Evolutionary conservation across 1,284 basidiomycete species (phyloP).

Genomic region (Cryptococcus sp.): DNA sequence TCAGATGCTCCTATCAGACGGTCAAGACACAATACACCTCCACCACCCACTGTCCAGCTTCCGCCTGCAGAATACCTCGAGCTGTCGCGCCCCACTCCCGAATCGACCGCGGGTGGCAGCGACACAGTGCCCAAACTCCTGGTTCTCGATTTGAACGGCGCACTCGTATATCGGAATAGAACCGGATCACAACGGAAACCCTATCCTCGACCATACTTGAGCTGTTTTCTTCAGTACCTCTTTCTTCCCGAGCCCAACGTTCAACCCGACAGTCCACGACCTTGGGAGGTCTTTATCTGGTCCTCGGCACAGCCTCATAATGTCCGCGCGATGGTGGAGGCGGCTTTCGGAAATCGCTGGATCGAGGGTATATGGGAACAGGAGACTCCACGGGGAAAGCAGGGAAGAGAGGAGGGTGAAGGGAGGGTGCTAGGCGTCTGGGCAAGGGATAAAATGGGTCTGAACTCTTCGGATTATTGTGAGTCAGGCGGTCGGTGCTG

Average conservation of each 20-base stretch:
- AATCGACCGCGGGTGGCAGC: neutral
- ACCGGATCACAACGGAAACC: slow-evolving; percentile 12
- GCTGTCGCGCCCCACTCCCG: slow-evolving; percentile 6
- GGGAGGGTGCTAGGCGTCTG: slow-evolving; percentile 48
- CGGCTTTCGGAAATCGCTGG: slow-evolving; percentile 36
- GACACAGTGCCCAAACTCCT: slow-evolving; percentile 38
- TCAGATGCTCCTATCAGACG: neutral
- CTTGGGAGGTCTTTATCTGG: slow-evolving; percentile 52
- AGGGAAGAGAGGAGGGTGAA: slow-evolving; percentile 29
- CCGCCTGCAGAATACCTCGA: slow-evolving; percentile 22
- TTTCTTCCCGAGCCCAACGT: slow-evolving; percentile 30
- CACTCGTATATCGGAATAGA: slow-evolving; percentile 42
- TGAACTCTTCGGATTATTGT: slow-evolving; percentile 39
- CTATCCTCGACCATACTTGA: slow-evolving; percentile 47
- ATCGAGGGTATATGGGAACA: slow-evolving; percentile 38
- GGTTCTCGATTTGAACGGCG: slow-evolving; percentile 52
- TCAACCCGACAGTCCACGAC: slow-evolving; percentile 8
- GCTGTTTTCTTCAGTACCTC: slow-evolving; percentile 48
- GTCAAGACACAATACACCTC: neutral
- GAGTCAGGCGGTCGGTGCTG: slow-evolving; percentile 10
- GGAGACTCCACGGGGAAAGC: slow-evolving; percentile 15
- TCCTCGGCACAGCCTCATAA: slow-evolving; percentile 51
- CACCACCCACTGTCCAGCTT: slow-evolving; percentile 7
- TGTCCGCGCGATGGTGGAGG: slow-evolving; percentile 48
- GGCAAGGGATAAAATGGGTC: slow-evolving; percentile 49